Conservation (phyloP, 164 flowering plant species). For the Chimonanthus salicifolius region DNA sequence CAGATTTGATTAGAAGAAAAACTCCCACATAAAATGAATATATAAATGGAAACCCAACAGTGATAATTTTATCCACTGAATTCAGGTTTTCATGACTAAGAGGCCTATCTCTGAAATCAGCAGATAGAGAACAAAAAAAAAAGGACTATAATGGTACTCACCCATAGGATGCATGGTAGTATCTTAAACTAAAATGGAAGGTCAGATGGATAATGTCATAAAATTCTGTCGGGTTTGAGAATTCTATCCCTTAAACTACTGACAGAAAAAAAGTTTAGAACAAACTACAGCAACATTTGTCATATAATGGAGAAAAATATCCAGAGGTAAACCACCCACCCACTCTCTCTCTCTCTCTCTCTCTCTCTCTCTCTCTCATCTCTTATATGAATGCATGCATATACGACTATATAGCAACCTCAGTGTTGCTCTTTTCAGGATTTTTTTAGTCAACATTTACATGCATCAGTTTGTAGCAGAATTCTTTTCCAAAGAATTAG, state of each 20-base stretch:
- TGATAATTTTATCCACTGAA: not conserved
- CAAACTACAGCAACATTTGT: not conserved
- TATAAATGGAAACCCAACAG: not conserved
- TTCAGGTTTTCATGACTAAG: not conserved
- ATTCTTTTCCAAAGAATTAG: not conserved
- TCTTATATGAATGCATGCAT: no score
- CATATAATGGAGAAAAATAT: not conserved
- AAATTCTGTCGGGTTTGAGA: not conserved
- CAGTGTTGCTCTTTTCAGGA: no score
- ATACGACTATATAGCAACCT: no score
- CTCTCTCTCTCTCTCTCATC: no score
- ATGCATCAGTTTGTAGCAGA: not conserved
- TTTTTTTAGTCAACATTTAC: no score
- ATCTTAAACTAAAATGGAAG: not conserved
- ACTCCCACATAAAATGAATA: not conserved
- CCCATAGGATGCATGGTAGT: no score
- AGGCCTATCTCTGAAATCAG: no score
- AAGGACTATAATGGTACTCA: no score
- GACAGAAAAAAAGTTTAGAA: not conserved
- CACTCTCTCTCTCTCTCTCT: no score
- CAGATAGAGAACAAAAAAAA: no score
- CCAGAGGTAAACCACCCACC: no score
- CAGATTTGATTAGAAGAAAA: not conserved
- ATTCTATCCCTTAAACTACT: not conserved
- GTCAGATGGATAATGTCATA: not conserved